Evolutionary conservation across 129 eudicot genomes (phyloP).

Genomic region (Centella asiatica): DNA sequence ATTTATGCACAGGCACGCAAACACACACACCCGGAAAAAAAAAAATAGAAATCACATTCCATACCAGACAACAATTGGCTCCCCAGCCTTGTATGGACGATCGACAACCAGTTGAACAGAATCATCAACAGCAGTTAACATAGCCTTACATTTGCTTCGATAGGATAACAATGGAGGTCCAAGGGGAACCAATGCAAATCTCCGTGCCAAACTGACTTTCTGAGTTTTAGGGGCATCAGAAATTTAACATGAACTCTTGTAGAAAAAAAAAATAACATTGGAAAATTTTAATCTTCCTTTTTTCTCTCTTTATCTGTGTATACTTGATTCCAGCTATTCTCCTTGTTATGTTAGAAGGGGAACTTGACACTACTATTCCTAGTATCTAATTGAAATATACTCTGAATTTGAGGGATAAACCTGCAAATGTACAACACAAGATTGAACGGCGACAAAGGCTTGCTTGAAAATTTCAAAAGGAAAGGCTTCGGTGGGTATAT

Average conservation of each 20-base stretch:
- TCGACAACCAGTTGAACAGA: slow-evolving; percentile 92
- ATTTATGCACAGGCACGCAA: slow-evolving; percentile 2
- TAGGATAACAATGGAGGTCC: slow-evolving; percentile 95
- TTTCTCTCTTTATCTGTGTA: background rate
- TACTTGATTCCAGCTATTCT: background rate
- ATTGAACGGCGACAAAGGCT: slow-evolving; percentile 97
- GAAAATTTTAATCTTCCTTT: background rate
- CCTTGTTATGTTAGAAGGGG: too few relatives aligned
- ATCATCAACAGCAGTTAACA: slow-evolving; percentile 87
- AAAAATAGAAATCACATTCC: slow-evolving; percentile 18
- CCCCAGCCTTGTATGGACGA: slow-evolving; percentile 82
- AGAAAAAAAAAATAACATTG: too few relatives aligned
- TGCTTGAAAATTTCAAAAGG: slow-evolving; percentile 96
- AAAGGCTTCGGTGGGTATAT: slow-evolving; percentile 97
- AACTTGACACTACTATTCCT: background rate
- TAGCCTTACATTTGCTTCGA: slow-evolving; percentile 87
- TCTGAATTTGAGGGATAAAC: slow-evolving; percentile 26
- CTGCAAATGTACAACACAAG: slow-evolving; percentile 99
- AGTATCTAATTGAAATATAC: background rate
- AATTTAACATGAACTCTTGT: slow-evolving; percentile 6
- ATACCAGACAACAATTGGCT: slow-evolving; percentile 90
- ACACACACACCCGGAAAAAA: too few relatives aligned
- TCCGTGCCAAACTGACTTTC: slow-evolving; percentile 96
- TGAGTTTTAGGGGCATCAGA: slow-evolving; percentile 27
- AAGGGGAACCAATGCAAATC: slow-evolving; percentile 98